Evolutionary conservation across 2,329 filamentous ascomycete genomes (phyloP), one percentile per base, ranked within the genome.

Genomic region (Byssothecium circinans): DNA sequence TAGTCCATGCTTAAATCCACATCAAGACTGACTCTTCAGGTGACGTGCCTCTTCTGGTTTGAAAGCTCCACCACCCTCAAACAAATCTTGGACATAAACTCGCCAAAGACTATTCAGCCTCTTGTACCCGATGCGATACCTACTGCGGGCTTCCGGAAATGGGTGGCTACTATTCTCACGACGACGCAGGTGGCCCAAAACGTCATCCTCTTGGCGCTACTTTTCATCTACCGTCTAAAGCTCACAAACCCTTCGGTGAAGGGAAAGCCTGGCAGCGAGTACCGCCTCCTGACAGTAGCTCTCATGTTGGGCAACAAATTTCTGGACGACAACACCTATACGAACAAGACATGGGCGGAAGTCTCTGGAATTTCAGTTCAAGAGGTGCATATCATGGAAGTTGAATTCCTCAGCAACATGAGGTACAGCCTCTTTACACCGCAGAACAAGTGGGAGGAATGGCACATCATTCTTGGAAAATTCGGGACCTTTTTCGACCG

Each of bases 321-420:
- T 68, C 76, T 99, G 61, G 94, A 99, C 67, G 94, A 99, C 71
- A 99, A 97, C 70, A 97, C 94, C 0, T 99, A 99, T 73, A 97
- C 94, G 30, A 99, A 99, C 77, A 96, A 97, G 78, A 99, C 94
- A 0, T 99, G 94, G 94, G 94, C 92, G 2, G 94, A 99, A 63
- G 94, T 99, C 10, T 97, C 94, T 1, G 88, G 89, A 36, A 96
- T 99, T 52, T 85, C 89, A 1, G 92, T 97, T 11, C 85, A 87
- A 51, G 94, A 99, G 72, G 96, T 99, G 42, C 94, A 99, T 69
- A 88, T 96, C 36, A 99, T 99, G 94, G 94, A 99, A 70, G 94
- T 99, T n/a, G 94, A 99, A 70, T 99, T 99, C 62, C 78, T 99
- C 54, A 96, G 92, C 77, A 97, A 97, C 72, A 95, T 99, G 86